Evolutionary conservation across 208 protist genomes (phyloP).

Genomic region (Trypanosoma melophagium): DNA sequence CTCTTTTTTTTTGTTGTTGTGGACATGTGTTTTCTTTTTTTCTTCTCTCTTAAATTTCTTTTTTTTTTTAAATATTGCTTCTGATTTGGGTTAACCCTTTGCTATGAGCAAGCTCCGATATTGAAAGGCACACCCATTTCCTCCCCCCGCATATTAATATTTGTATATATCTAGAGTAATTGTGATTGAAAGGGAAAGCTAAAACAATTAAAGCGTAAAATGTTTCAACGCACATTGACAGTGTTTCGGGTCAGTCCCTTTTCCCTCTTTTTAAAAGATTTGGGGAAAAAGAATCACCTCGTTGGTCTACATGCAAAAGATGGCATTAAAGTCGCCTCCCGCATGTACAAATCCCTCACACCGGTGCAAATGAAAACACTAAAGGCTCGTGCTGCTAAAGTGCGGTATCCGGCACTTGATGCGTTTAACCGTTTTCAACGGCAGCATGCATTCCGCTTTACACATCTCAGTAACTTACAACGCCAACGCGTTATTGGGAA

Average conservation of each 20-base stretch:
- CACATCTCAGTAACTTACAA: slow-evolving; percentile 52
- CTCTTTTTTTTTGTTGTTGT: too few species aligned
- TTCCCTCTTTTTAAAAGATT: slow-evolving; percentile 63
- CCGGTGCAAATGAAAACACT: slow-evolving; percentile 39
- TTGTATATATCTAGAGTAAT: too few species aligned
- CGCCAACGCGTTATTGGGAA: slow-evolving; percentile 65
- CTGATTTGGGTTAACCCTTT: too few species aligned
- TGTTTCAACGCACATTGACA: slow-evolving; percentile 44
- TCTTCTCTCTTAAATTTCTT: too few species aligned
- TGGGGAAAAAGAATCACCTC: slow-evolving; percentile 37
- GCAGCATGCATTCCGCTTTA: slow-evolving; percentile 47
- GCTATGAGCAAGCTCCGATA: too few species aligned
- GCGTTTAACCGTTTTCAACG: slow-evolving; percentile 78
- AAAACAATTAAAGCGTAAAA: too few species aligned
- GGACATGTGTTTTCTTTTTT: too few species aligned
- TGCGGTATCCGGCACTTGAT: slow-evolving; percentile 59
- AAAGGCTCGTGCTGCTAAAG: slow-evolving; percentile 35
- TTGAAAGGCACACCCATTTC: too few species aligned
- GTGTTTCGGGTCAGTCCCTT: slow-evolving; percentile 57
- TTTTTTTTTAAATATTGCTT: too few species aligned
- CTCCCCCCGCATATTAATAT: too few species aligned
- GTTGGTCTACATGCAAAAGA: slow-evolving; percentile 21
- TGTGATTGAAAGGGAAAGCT: too few species aligned
- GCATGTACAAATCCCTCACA: slow-evolving; percentile 50
- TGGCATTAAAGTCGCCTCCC: slow-evolving; percentile 16